Percentiles rank a stretch among this genome's conserved stretches.
phyloP scores from a whole-genome alignment of 2,329 filamentous ascomycete species.

The Nigrospora sphaerica region DNA sequence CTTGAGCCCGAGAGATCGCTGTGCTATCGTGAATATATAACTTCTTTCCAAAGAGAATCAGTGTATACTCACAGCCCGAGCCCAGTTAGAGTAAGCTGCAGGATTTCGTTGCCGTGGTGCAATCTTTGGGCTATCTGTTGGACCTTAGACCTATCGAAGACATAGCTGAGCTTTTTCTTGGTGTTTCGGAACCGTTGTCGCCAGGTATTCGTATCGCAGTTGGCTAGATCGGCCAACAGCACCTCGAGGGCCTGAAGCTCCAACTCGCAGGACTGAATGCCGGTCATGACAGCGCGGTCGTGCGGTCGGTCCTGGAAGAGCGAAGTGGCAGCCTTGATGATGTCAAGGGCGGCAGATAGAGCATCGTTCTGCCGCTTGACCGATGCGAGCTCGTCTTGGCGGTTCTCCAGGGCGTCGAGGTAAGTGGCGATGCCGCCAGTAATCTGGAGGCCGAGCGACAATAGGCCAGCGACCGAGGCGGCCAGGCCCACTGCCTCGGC shows the following conservation, averaged over 20 bases:
- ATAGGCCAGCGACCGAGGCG: slow-evolving; percentile 3
- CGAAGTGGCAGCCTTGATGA: background rate
- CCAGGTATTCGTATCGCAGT: slow-evolving; percentile 1
- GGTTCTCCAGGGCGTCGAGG: slow-evolving; percentile 1
- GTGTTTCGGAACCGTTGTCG: background rate
- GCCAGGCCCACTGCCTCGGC: slow-evolving; percentile 2
- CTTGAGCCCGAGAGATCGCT: background rate
- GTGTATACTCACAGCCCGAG: background rate
- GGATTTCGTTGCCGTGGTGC: background rate
- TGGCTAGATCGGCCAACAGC: slow-evolving; percentile 1
- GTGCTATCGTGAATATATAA: background rate
- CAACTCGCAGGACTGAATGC: background rate
- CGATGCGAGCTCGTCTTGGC: slow-evolving; percentile 1
- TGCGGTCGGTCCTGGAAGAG: background rate
- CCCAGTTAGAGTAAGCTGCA: slow-evolving; percentile 1
- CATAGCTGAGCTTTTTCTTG: slow-evolving; percentile 1
- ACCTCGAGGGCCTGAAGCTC: slow-evolving; percentile 1
- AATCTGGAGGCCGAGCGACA: slow-evolving; percentile 3
- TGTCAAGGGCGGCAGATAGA: background rate
- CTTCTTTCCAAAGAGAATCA: no score
- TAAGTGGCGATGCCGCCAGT: background rate
- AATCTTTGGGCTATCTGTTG: slow-evolving; percentile 2
- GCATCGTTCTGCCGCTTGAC: slow-evolving; percentile 1
- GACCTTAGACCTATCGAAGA: slow-evolving; percentile 1
- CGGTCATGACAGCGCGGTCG: background rate